phyloP scores from a whole-genome alignment of 2,329 filamentous ascomycete genomes.

The Myriosclerotinia curreyana region DNA sequence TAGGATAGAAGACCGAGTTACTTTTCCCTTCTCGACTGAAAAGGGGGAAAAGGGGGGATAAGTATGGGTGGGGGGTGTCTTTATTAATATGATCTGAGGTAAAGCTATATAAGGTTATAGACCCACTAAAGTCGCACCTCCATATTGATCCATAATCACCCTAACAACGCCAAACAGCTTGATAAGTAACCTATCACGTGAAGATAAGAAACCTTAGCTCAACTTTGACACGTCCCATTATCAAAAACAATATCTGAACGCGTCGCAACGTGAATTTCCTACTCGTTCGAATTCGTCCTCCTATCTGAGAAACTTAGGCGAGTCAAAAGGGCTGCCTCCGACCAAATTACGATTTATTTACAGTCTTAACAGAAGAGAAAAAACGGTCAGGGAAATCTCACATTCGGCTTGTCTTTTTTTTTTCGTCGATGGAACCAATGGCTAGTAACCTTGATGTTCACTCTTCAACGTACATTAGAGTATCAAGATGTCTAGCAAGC shows the following conservation, averaged over 20 bases:
- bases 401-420: background rate
- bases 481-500: conserved; percentile 18
- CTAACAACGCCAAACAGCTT: no score
- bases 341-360: background rate
- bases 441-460: background rate
- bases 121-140: no score
- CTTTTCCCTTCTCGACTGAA: no score
- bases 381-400: background rate
- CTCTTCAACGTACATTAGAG: conserved; percentile 12
- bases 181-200: no score
- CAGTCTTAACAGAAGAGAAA: background rate
- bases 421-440: background rate
- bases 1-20: no score
- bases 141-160: no score
- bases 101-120: no score
- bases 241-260: background rate
- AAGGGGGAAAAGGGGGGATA: no score
- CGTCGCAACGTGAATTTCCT: background rate
- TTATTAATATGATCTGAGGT: no score
- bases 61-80: no score
- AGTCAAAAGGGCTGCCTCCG: background rate
- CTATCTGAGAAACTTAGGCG: background rate
- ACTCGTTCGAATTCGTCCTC: background rate
- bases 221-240: background rate
- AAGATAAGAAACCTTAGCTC: no score